Percentiles rank a stretch among this genome's conserved stretches.
Evolutionary conservation across 345 rosid genomes (phyloP).

Genomic region (Populus tremula): DNA sequence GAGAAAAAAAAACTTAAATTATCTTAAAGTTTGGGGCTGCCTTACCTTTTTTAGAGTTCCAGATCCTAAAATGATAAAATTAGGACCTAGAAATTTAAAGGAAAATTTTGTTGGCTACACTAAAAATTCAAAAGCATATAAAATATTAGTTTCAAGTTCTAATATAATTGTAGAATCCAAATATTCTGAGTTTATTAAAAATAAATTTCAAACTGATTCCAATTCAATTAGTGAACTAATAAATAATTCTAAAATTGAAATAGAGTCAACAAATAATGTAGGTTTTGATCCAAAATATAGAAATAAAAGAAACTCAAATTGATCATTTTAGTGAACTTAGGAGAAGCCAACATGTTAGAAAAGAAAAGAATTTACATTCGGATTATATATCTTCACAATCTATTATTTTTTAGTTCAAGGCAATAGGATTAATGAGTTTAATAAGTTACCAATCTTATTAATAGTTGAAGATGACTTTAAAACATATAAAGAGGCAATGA

Average conservation of each 20-base stretch:
- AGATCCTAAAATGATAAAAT: neutral
- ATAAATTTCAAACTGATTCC: neutral
- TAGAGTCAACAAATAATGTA: neutral
- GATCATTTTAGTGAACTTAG: neutral
- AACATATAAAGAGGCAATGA: neutral
- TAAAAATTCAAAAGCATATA: neutral
- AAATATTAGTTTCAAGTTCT: neutral
- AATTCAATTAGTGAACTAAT: neutral
- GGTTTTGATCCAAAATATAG: neutral
- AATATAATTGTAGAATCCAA: neutral
- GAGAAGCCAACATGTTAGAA: neutral
- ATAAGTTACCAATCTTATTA: neutral
- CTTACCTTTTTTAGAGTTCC: neutral
- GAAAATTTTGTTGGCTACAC: neutral
- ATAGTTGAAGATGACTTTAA: constrained; percentile 1
- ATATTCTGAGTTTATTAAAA: neutral
- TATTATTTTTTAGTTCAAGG: neutral
- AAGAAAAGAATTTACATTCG: neutral
- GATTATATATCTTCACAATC: neutral
- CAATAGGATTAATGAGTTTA: neutral
- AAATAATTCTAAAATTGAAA: neutral
- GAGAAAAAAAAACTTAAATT: neutral
- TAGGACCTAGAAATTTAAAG: neutral
- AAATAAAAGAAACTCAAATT: too few relatives aligned
- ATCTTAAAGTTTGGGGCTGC: neutral